phyloP scores from a whole-genome alignment of 441 rosid species.

The Bruguiera hainesii region DNA sequence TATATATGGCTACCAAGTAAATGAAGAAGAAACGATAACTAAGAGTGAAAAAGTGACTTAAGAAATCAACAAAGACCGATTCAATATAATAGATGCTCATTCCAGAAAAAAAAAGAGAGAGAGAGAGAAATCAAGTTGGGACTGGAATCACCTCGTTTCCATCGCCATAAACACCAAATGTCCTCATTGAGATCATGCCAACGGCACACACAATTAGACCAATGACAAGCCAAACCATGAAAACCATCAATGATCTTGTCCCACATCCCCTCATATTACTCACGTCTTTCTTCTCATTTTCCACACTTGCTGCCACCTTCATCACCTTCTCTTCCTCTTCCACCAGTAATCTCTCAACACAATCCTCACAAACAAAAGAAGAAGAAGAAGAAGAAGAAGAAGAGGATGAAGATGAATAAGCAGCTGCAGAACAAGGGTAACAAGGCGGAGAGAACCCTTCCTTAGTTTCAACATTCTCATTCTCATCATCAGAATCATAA shows the following conservation, averaged over 20 bases:
- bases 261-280: background rate
- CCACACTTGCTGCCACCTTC: background rate
- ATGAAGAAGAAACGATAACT: too few species aligned
- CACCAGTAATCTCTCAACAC: constrained; percentile 14
- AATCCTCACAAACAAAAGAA: constrained; percentile 18
- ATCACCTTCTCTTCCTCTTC: constrained; percentile 10
- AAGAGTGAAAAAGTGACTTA: too few species aligned
- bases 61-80: too few species aligned
- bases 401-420: constrained; percentile 11
- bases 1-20: too few species aligned
- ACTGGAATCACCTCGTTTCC: background rate
- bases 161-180: constrained; percentile 6
- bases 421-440: background rate
- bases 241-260: background rate
- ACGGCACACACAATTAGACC: constrained; percentile 6
- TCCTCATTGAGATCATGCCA: constrained; percentile 20
- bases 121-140: constrained; percentile 1
- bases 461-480: constrained; percentile 10
- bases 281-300: constrained; percentile 12
- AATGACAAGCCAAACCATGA: constrained; percentile 20
- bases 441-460: constrained; percentile 5
- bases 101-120: too few species aligned
- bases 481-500: constrained; percentile 31
- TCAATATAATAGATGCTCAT: too few species aligned
- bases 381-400: constrained; percentile 10